phyloP scores from a whole-genome alignment of 345 rosid genomes.

The Euphorbia peplus region DNA sequence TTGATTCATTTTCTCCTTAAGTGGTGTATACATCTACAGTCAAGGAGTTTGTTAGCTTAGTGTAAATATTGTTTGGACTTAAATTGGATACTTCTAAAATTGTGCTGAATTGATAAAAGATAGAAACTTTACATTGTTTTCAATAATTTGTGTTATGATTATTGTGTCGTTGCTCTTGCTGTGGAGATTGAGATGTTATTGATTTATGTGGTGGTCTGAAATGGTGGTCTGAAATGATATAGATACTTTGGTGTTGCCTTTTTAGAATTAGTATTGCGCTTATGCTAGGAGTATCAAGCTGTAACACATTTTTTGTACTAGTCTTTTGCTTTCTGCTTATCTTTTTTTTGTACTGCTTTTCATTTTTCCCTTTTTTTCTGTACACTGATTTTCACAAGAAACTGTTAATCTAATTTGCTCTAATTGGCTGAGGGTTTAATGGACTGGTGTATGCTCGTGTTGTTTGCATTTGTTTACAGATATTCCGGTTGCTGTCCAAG shows the following conservation, averaged over 20 bases:
- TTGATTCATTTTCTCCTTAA: background rate
- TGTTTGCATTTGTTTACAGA: constrained; percentile 40
- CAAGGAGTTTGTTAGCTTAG: background rate
- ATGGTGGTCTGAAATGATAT: background rate
- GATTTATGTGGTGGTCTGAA: background rate
- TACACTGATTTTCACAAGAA: background rate
- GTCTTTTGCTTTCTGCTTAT: background rate
- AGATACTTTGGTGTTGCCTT: background rate
- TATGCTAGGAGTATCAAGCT: background rate
- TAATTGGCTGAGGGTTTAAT: background rate
- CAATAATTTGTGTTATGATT: background rate
- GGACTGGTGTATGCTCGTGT: background rate
- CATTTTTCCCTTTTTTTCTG: background rate
- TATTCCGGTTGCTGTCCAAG: constrained; percentile 49
- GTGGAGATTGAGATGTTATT: background rate
- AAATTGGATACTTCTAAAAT: background rate
- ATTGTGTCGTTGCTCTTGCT: background rate
- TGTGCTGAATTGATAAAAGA: background rate
- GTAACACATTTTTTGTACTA: background rate
- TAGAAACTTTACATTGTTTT: background rate
- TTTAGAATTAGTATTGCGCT: background rate
- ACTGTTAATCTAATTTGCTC: background rate
- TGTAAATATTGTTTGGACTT: background rate
- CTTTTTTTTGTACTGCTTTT: constrained; percentile 7
- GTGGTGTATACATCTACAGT: background rate